Evolutionary conservation across 345 rosid genomes (phyloP), one percentile per base, ranked within the genome.

Genomic region (Eucalyptus pauciflora): DNA sequence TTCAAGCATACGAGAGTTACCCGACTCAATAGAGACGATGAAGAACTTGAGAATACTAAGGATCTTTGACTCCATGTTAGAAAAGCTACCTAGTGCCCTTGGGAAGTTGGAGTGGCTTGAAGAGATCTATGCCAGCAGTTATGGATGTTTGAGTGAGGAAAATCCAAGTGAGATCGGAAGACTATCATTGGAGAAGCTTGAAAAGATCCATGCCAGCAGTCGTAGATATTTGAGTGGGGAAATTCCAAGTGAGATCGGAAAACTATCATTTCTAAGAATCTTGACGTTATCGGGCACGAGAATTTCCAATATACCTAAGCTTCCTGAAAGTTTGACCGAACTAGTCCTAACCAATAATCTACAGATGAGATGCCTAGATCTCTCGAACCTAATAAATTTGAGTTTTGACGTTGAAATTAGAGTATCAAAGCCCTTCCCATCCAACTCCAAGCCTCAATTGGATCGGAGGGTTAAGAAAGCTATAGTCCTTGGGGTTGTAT

Each of bases 401-500:
- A 60, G 67, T 5, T 60, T 60, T 60, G 67, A 6, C 1, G 7
- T 60, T 60, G 67, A 2, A 2, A 12, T 60, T 60, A 1, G 7
- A 25, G 31, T 12, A 60, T 12, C 31, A 27, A 12, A 56, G 11
- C 3, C 67, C 67, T 60, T 60, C 67, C 15, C 31, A 27, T 25
- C 67, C 2, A 60, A 2, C 31, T 60, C 14, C 67, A 11, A 60
- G 67, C 14, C 67, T 27, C n/a, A 5, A 12, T 5, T 60, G 67
- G 67, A 60, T 60, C 3, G 8, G 31, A 60, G 14, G 15, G 6
- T 60, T 27, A 5, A 11, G n/a, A 2, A 60, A 60, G 31, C 67
- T 60, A 60, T 8, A 27, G 1, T 10, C 67, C 1, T 11, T 27
- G n/a, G 1, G 0, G 27, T 56, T 56, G 27, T 0, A 0, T 56